A percentile compares a stretch with the other conserved stretches of the same genome.
Evolutionary conservation across 176 grass and related monocot species (phyloP).

Genomic region (Puya raimondii): DNA sequence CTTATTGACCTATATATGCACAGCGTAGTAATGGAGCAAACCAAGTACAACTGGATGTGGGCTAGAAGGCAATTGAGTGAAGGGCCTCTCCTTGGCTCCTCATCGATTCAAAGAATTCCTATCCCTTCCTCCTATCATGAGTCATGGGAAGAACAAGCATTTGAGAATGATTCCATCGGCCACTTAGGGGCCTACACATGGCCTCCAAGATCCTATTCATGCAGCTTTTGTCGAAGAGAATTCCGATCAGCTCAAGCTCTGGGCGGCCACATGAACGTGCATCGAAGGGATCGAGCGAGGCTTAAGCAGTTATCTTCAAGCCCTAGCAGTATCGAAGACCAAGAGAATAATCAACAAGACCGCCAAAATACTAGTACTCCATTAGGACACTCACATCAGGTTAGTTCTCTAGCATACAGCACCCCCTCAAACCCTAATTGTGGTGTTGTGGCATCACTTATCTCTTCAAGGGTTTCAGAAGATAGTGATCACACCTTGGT

Average conservation of each 20-base stretch:
- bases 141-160: conserved; percentile 62
- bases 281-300: conserved; percentile 65
- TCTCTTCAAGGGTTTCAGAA: conserved; percentile 2
- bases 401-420: background rate
- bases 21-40: background rate
- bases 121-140: background rate
- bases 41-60: background rate
- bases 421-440: conserved; percentile 8
- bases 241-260: conserved; percentile 68
- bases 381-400: background rate
- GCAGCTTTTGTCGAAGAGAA: conserved; percentile 62
- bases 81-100: background rate
- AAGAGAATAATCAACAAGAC: background rate
- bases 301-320: conserved; percentile 43
- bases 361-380: background rate
- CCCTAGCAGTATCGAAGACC: background rate
- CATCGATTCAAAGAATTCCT: background rate
- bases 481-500: background rate
- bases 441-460: background rate
- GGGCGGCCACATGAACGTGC: conserved; percentile 71
- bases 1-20: background rate
- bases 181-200: conserved; percentile 50
- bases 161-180: conserved; percentile 42
- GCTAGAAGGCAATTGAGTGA: background rate
- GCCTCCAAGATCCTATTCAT: conserved; percentile 75